Conservation (phyloP, 1,284 basidiomycete genomes). For the Trichosporon sp. region DNA sequence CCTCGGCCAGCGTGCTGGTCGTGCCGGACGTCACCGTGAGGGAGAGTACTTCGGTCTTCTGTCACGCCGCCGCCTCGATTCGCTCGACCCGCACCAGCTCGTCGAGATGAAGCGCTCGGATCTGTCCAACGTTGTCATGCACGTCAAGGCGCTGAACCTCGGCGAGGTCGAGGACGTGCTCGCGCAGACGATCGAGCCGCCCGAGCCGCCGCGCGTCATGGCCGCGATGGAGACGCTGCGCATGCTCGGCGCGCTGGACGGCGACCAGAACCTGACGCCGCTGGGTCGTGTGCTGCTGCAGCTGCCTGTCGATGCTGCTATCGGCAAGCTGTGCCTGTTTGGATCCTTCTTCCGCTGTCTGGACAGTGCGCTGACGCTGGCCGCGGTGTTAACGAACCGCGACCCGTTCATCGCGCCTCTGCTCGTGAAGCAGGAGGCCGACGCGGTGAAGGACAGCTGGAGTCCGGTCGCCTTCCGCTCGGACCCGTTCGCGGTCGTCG, state of each 20-base stretch:
- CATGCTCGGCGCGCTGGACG: constrained; percentile 83
- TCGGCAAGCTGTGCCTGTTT: constrained; percentile 83
- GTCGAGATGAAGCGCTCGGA: constrained; percentile 97
- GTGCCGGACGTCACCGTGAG: constrained; percentile 84
- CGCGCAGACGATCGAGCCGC: constrained; percentile 80
- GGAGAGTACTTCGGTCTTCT: constrained; percentile 90
- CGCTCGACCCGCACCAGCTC: constrained; percentile 73
- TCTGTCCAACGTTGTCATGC: constrained; percentile 88
- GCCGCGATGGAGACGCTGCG: constrained; percentile 76
- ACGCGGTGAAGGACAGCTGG: constrained; percentile 73
- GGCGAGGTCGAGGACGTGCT: constrained; percentile 85
- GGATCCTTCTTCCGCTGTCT: constrained; percentile 92
- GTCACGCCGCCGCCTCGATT: constrained; percentile 59
- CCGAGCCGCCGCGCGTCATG: constrained; percentile 67
- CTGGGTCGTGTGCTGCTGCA: constrained; percentile 84
- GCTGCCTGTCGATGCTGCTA: constrained; percentile 80
- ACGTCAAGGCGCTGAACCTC: constrained; percentile 93
- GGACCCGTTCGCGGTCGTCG: constrained; percentile 73
- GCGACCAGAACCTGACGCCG: constrained; percentile 68
- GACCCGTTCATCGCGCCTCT: constrained; percentile 84
- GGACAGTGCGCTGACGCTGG: constrained; percentile 80
- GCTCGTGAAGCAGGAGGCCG: constrained; percentile 49
- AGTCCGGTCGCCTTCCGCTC: constrained; percentile 67
- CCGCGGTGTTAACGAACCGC: constrained; percentile 81
- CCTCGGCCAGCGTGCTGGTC: constrained; percentile 85